A percentile compares a stretch with the other conserved stretches of the same genome.
Conservation (phyloP, 352 stramenopile genomes). For the Albugo candida region DNA sequence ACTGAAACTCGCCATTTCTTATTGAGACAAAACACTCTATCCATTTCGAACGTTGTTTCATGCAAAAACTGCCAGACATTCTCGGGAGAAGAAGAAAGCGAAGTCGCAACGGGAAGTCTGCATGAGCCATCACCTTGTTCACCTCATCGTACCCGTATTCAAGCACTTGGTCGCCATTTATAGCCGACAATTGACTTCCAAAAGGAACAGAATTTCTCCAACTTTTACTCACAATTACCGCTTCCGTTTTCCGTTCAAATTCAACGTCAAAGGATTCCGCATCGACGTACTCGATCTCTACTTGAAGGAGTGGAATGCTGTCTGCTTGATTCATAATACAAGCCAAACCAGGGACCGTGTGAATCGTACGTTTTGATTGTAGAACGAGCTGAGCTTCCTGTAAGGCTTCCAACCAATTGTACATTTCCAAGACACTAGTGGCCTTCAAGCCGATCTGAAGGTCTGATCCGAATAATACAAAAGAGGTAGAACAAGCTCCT, state of each 20-base stretch:
- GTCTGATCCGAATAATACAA: conserved; percentile 62
- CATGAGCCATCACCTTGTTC: conserved; percentile 23
- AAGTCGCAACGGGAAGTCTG: conserved; percentile 37
- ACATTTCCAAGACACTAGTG: conserved; percentile 64
- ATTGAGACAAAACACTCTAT: conserved; percentile 62
- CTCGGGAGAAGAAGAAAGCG: conserved; percentile 60
- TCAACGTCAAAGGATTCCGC: conserved; percentile 46
- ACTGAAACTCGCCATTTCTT: conserved; percentile 61
- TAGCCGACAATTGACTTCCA: conserved; percentile 49
- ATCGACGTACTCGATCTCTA: conserved; percentile 33
- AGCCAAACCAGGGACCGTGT: conserved; percentile 36
- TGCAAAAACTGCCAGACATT: conserved; percentile 59
- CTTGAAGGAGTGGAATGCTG: conserved; percentile 46
- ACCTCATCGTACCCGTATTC: conserved; percentile 35
- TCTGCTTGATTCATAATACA: conserved; percentile 58
- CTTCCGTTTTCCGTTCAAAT: conserved; percentile 53
- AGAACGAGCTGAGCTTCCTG: conserved; percentile 55
- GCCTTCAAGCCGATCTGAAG: conserved; percentile 73
- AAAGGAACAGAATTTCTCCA: conserved; percentile 19
- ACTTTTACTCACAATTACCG: conserved; percentile 40
- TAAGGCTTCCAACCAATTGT: conserved; percentile 70
- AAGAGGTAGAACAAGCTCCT: conserved; percentile 66
- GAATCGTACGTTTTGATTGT: conserved; percentile 21
- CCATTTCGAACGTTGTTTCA: conserved; percentile 78
- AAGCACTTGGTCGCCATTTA: conserved; percentile 38